Percentiles rank a stretch among this genome's conserved stretches.
Evolutionary conservation across 2,329 filamentous ascomycete genomes (phyloP).

Genomic region (Colletotrichum melonis): DNA sequence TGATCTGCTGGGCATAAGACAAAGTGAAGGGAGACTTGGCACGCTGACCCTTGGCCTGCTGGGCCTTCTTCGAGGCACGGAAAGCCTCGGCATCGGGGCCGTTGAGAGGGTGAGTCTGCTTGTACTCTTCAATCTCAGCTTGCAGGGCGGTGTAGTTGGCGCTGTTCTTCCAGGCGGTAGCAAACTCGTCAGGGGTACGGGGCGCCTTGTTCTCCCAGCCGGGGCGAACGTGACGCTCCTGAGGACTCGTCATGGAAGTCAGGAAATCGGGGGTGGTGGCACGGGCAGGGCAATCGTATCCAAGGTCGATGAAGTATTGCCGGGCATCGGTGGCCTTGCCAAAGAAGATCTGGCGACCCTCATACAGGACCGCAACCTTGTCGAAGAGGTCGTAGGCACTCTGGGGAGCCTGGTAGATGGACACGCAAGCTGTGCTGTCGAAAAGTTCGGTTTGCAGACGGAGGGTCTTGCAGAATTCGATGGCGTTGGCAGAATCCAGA

Average conservation of each 20-base stretch:
- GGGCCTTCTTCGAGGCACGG: constrained; percentile 63
- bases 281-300: constrained; percentile 74
- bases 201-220: constrained; percentile 68
- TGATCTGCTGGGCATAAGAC: constrained; percentile 79
- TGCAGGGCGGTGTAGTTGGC: constrained; percentile 62
- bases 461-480: constrained; percentile 80
- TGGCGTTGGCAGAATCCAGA: constrained; percentile 79
- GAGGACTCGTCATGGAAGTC: constrained; percentile 74
- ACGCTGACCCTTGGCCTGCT: constrained; percentile 70
- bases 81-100: constrained; percentile 68
- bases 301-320: constrained; percentile 74
- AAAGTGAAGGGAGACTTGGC: constrained; percentile 84
- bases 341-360: constrained; percentile 72
- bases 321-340: constrained; percentile 70
- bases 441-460: constrained; percentile 76
- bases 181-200: constrained; percentile 72
- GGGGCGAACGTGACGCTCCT: constrained; percentile 65
- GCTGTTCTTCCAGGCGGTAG: constrained; percentile 67
- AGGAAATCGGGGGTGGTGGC: constrained; percentile 79
- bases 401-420: constrained; percentile 79
- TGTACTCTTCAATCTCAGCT: constrained; percentile 67
- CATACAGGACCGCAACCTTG: constrained; percentile 69
- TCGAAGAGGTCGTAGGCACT: constrained; percentile 73
- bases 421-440: constrained; percentile 73
- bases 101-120: constrained; percentile 62